Evolutionary conservation across 192 early-diverging fungal genomes (phyloP).

Genomic region (Umbelopsis ramanniana): DNA sequence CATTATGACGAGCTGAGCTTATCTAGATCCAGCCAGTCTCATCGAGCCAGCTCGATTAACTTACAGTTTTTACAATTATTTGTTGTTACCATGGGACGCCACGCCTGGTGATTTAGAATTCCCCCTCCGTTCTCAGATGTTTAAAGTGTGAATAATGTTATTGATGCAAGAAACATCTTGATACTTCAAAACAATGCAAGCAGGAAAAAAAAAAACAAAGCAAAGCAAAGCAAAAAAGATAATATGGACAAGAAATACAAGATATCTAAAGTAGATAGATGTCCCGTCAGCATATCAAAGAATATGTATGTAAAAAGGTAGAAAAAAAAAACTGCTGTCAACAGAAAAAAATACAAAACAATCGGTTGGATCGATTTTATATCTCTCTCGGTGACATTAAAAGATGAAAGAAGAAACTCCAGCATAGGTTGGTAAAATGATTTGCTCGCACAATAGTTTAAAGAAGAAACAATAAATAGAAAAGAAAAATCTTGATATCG

Average conservation of each 20-base stretch:
- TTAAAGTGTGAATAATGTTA: no score
- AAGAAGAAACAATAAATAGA: background rate
- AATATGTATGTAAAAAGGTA: background rate
- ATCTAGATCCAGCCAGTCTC: no score
- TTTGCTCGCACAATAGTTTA: background rate
- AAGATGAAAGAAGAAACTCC: background rate
- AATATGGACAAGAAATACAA: conserved; percentile 20
- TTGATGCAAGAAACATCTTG: no score
- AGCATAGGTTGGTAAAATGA: background rate
- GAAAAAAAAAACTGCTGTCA: background rate
- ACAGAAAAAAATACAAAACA: background rate
- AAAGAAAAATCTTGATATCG: background rate
- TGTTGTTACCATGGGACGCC: no score
- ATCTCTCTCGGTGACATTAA: no score
- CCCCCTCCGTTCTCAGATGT: no score
- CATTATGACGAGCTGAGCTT: no score
- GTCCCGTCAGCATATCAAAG: conserved; percentile 21
- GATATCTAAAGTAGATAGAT: background rate
- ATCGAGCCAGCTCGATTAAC: no score
- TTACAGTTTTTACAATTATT: no score
- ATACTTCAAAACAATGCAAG: conserved; percentile 3
- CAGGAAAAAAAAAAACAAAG: background rate
- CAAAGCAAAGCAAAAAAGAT: background rate
- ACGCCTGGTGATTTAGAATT: no score
- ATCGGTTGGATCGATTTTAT: background rate